Conservation (phyloP, 2,329 filamentous ascomycete genomes). For the Aspergillus pseudoglaucus region DNA sequence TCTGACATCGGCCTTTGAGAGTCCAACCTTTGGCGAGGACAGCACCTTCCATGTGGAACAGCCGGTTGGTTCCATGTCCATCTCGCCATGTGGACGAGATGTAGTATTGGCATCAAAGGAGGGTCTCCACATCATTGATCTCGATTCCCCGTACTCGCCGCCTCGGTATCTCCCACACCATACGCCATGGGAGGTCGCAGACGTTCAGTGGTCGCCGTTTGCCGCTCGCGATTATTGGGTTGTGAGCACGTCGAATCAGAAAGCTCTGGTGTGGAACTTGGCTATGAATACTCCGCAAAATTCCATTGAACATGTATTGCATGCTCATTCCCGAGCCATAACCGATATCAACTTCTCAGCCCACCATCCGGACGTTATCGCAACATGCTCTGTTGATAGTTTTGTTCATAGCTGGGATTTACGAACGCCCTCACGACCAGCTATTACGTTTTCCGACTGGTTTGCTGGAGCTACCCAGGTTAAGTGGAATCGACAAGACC, state of each 20-base stretch:
- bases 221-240: slow-evolving; percentile 87
- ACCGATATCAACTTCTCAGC: slow-evolving; percentile 96
- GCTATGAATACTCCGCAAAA: slow-evolving; percentile 64
- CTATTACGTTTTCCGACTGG: slow-evolving; percentile 83
- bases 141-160: slow-evolving; percentile 81
- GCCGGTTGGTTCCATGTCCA: slow-evolving; percentile 79
- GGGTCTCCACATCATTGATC: slow-evolving; percentile 82
- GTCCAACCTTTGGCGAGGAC: slow-evolving; percentile 79
- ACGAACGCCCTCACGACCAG: slow-evolving; percentile 64
- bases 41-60: slow-evolving; percentile 76
- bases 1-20: slow-evolving; percentile 62
- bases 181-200: slow-evolving; percentile 88
- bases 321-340: slow-evolving; percentile 80
- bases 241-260: slow-evolving; percentile 88
- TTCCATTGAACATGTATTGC: slow-evolving; percentile 80
- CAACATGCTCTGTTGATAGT: slow-evolving; percentile 87
- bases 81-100: slow-evolving; percentile 85
- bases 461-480: slow-evolving; percentile 90
- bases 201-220: slow-evolving; percentile 96
- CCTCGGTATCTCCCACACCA: slow-evolving; percentile 80
- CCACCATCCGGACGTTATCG: slow-evolving; percentile 80
- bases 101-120: slow-evolving; percentile 85
- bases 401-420: slow-evolving; percentile 93
- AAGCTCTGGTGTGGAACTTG: slow-evolving; percentile 89
- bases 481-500: slow-evolving; percentile 84